Percentiles rank a stretch among this genome's conserved stretches.
Conservation (phyloP, 1,284 basidiomycete species). For the Volvariella volvacea region DNA sequence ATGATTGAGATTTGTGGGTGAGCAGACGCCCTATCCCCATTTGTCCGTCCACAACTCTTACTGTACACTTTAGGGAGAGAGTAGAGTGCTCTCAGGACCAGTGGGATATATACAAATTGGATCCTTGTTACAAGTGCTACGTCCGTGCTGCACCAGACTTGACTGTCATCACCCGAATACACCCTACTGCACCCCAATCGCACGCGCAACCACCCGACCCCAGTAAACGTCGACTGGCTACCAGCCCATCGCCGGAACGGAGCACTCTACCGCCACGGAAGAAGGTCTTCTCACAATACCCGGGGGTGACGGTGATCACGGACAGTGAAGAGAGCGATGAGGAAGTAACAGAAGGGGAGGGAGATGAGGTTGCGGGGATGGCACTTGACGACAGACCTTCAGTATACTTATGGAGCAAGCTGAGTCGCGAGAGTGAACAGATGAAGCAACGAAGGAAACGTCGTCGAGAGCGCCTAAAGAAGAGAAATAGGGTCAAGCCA, state of each 20-base stretch:
- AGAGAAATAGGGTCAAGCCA: too few relatives aligned
- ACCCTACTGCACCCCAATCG: slow-evolving; percentile 13
- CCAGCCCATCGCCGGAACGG: slow-evolving; percentile 12
- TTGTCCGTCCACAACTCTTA: slow-evolving; percentile 5
- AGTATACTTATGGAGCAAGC: slow-evolving; percentile 8
- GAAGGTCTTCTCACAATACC: slow-evolving; percentile 12
- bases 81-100: slow-evolving; percentile 59
- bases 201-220: slow-evolving; percentile 10
- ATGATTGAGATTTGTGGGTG: slow-evolving; percentile 63
- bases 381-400: slow-evolving; percentile 35
- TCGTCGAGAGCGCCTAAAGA: neutral
- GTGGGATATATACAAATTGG: slow-evolving; percentile 79
- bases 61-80: slow-evolving; percentile 30
- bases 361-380: slow-evolving; percentile 52
- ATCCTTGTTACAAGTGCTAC: slow-evolving; percentile 58
- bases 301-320: neutral
- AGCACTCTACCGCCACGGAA: slow-evolving; percentile 13
- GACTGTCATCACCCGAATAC: slow-evolving; percentile 29
- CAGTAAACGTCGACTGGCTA: slow-evolving; percentile 9
- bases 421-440: slow-evolving; percentile 4
- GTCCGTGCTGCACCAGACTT: slow-evolving; percentile 40
- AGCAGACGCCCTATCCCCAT: slow-evolving; percentile 19
- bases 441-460: neutral
- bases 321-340: slow-evolving; percentile 9
- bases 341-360: slow-evolving; percentile 31